Conservation (phyloP, 805 yeast species). For the Dipodascus albidus region DNA sequence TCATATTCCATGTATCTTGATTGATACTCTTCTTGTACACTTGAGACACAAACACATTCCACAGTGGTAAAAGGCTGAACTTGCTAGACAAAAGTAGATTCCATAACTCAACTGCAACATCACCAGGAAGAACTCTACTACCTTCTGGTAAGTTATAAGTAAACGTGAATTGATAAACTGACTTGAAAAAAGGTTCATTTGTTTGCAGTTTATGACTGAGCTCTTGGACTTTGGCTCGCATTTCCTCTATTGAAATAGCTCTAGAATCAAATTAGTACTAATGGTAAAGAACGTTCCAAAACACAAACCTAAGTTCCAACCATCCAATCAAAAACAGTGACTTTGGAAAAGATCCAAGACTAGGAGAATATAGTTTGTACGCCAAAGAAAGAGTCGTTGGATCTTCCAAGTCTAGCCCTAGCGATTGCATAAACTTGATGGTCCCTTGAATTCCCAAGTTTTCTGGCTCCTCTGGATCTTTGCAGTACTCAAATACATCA, state of each 20-base stretch:
- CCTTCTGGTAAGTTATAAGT: constrained; percentile 50
- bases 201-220: constrained; percentile 26
- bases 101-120: constrained; percentile 72
- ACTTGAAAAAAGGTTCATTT: constrained; percentile 36
- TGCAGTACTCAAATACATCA: constrained; percentile 15
- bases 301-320: constrained; percentile 27
- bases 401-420: constrained; percentile 68
- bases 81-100: constrained; percentile 42
- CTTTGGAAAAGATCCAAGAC: constrained; percentile 48
- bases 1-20: constrained; percentile 80
- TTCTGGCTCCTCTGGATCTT: constrained; percentile 19
- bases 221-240: constrained; percentile 32
- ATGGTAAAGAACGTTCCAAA: not conserved
- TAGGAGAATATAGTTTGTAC: constrained; percentile 52
- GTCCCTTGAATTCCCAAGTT: constrained; percentile 74
- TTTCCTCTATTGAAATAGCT: constrained; percentile 29
- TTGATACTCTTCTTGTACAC: constrained; percentile 40
- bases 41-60: constrained; percentile 44
- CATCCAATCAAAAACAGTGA: constrained; percentile 47
- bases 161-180: constrained; percentile 64
- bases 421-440: constrained; percentile 48
- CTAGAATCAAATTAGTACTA: constrained; percentile 6
- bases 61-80: constrained; percentile 25
- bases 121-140: constrained; percentile 42
- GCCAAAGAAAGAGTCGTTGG: constrained; percentile 59